Conservation (phyloP, 169 alveolate genomes). For the Ichthyophthirius multifiliis region DNA sequence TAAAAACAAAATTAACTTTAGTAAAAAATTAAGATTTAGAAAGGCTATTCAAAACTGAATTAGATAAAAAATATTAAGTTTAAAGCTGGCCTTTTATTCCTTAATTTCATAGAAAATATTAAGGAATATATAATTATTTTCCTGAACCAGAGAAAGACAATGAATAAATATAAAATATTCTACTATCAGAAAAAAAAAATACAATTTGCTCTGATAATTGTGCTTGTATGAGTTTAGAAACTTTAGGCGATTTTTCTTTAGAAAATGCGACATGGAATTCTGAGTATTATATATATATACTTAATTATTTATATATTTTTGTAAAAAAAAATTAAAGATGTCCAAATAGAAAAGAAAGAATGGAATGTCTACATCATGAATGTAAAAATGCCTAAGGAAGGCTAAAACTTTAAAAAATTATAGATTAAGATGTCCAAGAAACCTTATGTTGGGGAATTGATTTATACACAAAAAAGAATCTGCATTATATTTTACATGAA, state of each 20-base stretch:
- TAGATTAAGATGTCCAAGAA: slow-evolving; percentile 73
- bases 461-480: slow-evolving; percentile 69
- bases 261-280: slow-evolving; percentile 33
- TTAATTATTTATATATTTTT: background rate
- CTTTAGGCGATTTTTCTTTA: slow-evolving; percentile 28
- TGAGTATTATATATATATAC: background rate
- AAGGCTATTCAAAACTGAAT: background rate
- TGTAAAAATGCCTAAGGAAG: slow-evolving; percentile 71
- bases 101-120: slow-evolving; percentile 16
- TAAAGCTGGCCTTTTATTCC: slow-evolving; percentile 36
- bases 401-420: slow-evolving; percentile 44
- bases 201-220: slow-evolving; percentile 12
- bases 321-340: background rate
- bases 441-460: slow-evolving; percentile 86
- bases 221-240: slow-evolving; percentile 26
- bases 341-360: slow-evolving; percentile 68
- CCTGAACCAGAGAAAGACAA: slow-evolving; percentile 26
- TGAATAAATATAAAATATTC: slow-evolving; percentile 11
- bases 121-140: slow-evolving; percentile 7
- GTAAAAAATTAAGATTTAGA: background rate
- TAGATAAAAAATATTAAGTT: slow-evolving; percentile 11
- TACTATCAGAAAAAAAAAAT: slow-evolving; percentile 17
- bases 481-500: slow-evolving; percentile 63
- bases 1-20: background rate
- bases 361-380: slow-evolving; percentile 76